Conservation (phyloP, 306 rosid genomes). For the Sophora flavescens region DNA sequence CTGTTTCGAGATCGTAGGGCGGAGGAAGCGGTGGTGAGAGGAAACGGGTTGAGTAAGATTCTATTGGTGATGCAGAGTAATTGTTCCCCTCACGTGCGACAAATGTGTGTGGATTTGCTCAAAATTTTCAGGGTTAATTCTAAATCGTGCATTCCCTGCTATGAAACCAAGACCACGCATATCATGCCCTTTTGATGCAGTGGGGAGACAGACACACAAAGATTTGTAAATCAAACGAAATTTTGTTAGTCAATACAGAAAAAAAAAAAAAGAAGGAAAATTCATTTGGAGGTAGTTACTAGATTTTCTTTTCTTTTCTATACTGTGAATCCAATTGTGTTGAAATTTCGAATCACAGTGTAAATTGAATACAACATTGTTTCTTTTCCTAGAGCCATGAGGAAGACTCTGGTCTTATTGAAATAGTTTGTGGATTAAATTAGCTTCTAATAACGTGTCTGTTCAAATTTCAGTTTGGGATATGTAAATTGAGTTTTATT, state of each 20-base stretch:
- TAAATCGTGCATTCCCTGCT: slow-evolving; percentile 63
- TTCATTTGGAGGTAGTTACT: slow-evolving; percentile 36
- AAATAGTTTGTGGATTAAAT: neutral
- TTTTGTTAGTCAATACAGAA: slow-evolving; percentile 62
- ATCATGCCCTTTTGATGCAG: slow-evolving; percentile 75
- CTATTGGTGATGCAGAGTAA: slow-evolving; percentile 82
- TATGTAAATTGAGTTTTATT: too few relatives aligned
- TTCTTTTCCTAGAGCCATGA: neutral
- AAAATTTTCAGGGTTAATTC: slow-evolving; percentile 72
- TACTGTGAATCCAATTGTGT: neutral
- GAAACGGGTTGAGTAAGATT: slow-evolving; percentile 78
- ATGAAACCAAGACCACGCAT: slow-evolving; percentile 84
- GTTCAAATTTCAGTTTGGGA: too few relatives aligned
- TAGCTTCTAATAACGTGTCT: neutral
- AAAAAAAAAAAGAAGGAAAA: neutral
- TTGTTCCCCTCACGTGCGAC: slow-evolving; percentile 71
- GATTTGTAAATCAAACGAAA: slow-evolving; percentile 62
- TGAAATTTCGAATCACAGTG: slow-evolving; percentile 11
- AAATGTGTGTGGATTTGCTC: slow-evolving; percentile 84
- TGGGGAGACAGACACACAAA: neutral
- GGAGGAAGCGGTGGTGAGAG: slow-evolving; percentile 63
- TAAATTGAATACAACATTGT: neutral
- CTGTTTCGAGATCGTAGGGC: slow-evolving; percentile 66
- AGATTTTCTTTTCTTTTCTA: neutral
- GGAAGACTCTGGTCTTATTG: neutral